These are phyloP conservation scores for Hypoxylon sp. DNA, from an alignment of 2,329 filamentous ascomycete species.

Conservation along the genomic window DNA sequence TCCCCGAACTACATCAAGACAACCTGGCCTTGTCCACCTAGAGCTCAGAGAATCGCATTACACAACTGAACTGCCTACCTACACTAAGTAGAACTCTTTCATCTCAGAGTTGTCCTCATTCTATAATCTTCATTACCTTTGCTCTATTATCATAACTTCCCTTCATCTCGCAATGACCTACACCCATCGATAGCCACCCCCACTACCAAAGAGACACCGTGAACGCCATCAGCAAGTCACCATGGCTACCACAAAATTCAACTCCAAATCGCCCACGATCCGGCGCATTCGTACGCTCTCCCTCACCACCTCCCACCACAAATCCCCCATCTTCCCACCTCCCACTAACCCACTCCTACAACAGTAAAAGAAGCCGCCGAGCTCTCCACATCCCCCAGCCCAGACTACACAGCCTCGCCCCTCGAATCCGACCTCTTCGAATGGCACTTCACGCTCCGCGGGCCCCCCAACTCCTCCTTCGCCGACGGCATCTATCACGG, in stretches of 20 bases:
- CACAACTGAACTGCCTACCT: background rate
- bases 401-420: conserved; percentile 88
- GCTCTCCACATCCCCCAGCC: conserved; percentile 82
- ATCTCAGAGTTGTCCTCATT: background rate
- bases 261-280: conserved; percentile 85
- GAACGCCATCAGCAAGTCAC: conserved; percentile 34
- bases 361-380: conserved; percentile 92
- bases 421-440: conserved; percentile 94
- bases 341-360: conserved; percentile 28
- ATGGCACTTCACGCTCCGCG: conserved; percentile 98
- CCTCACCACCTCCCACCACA: conserved; percentile 11
- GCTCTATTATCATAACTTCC: background rate
- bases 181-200: conserved; percentile 21
- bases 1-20: conserved; percentile 26
- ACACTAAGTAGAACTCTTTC: background rate
- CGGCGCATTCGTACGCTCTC: conserved; percentile 80
- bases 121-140: background rate
- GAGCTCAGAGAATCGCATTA: conserved; percentile 5
- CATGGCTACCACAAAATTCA: conserved; percentile 68
- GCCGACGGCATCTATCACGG: conserved; percentile 91
- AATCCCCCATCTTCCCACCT: conserved; percentile 1
- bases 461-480: conserved; percentile 86
- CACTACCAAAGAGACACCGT: conserved; percentile 14
- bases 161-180: conserved; percentile 30
- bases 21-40: conserved; percentile 26